These are phyloP conservation scores for Gymnopilus dilepis DNA, from an alignment of 768 basidiomycete genomes.

Conservation along the genomic window DNA sequence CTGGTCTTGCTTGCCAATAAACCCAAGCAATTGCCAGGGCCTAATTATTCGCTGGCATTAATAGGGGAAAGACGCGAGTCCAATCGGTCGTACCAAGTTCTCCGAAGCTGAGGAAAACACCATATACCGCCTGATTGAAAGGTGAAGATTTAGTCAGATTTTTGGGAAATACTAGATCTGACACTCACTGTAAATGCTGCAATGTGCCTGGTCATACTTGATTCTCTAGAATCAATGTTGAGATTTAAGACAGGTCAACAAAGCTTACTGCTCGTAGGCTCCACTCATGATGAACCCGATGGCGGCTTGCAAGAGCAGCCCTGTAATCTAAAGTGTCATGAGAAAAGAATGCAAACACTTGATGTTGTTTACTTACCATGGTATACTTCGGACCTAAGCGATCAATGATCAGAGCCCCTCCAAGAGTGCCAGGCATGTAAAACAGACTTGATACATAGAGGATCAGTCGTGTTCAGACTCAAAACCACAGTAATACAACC, in stretches of 20 bases:
- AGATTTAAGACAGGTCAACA: neutral
- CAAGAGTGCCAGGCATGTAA: slow-evolving; percentile 57
- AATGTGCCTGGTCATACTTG: slow-evolving; percentile 62
- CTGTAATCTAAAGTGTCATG: slow-evolving; percentile 54
- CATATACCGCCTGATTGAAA: slow-evolving; percentile 77
- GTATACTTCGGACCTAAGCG: slow-evolving; percentile 75
- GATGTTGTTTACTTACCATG: slow-evolving; percentile 54
- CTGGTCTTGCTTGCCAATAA: slow-evolving; percentile 85
- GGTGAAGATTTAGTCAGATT: neutral
- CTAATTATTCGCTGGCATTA: slow-evolving; percentile 29
- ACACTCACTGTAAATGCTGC: slow-evolving; percentile 71
- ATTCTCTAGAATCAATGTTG: neutral
- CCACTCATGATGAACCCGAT: slow-evolving; percentile 93
- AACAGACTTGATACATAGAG: slow-evolving; percentile 30
- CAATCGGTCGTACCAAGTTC: slow-evolving; percentile 65
- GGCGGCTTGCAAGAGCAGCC: slow-evolving; percentile 69
- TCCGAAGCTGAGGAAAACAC: slow-evolving; percentile 88
- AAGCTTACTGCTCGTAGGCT: slow-evolving; percentile 57
- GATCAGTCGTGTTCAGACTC: no score
- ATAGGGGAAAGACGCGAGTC: slow-evolving; percentile 2
- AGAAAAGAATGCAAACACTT: neutral
- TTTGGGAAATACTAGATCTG: neutral
- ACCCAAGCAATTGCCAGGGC: slow-evolving; percentile 86
- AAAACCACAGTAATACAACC: neutral
- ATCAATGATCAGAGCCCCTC: slow-evolving; percentile 79